A percentile compares a stretch with the other conserved stretches of the same genome.
phyloP scores from a whole-genome alignment of 1,284 basidiomycete species.

The Meripilus lineatus region DNA sequence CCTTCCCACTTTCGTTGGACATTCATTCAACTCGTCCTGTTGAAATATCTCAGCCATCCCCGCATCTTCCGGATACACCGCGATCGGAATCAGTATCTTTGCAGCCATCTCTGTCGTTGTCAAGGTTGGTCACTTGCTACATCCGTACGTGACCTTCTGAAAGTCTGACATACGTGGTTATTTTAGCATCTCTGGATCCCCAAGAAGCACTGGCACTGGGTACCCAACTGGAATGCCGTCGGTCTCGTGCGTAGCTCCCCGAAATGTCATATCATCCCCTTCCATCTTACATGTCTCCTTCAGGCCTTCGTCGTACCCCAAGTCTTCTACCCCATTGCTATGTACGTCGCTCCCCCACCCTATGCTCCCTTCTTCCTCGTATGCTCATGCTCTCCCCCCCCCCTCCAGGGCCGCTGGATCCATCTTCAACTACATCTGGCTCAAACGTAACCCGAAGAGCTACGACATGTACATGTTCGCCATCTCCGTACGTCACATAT shows the following conservation, averaged over 20 bases:
- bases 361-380: slow-evolving; percentile 12
- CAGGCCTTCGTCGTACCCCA: slow-evolving; percentile 20
- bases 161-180: slow-evolving; percentile 17
- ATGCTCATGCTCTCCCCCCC: neutral
- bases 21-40: neutral
- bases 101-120: slow-evolving; percentile 42
- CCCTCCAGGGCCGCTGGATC: slow-evolving; percentile 34
- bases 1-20: neutral
- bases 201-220: slow-evolving; percentile 46
- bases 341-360: slow-evolving; percentile 30
- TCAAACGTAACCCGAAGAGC: slow-evolving; percentile 35
- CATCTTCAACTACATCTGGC: slow-evolving; percentile 45
- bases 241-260: slow-evolving; percentile 53
- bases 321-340: slow-evolving; percentile 38
- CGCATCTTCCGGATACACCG: slow-evolving; percentile 56
- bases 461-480: slow-evolving; percentile 63
- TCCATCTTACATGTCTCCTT: slow-evolving; percentile 35
- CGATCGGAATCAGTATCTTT: slow-evolving; percentile 49
- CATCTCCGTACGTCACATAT: slow-evolving; percentile 30
- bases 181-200: slow-evolving; percentile 42
- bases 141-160: neutral
- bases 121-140: slow-evolving; percentile 22
- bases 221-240: slow-evolving; percentile 68
- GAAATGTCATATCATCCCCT: slow-evolving; percentile 41
- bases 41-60: slow-evolving; percentile 41